Percentiles rank a stretch among this genome's conserved stretches.
Evolutionary conservation across 2,329 filamentous ascomycete genomes (phyloP).

Genomic region (Phialophora expanda): DNA sequence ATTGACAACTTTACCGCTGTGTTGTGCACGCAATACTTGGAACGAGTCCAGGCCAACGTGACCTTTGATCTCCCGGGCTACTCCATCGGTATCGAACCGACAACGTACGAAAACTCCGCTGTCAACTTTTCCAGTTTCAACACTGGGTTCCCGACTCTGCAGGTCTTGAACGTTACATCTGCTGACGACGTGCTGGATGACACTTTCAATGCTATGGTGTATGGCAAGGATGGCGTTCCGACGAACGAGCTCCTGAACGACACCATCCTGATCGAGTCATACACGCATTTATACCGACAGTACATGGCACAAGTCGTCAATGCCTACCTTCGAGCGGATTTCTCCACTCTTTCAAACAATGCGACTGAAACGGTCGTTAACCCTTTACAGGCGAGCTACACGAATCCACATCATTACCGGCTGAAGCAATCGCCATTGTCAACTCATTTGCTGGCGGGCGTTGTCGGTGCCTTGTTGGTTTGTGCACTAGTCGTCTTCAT

Average conservation of each 20-base stretch:
- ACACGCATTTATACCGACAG: conserved; percentile 32
- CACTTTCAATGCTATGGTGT: conserved; percentile 30
- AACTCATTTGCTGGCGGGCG: conserved; percentile 30
- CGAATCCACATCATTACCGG: conserved; percentile 23
- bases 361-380: conserved; percentile 27
- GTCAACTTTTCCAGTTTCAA: conserved; percentile 28
- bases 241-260: conserved; percentile 25
- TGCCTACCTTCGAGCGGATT: conserved; percentile 27
- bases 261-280: conserved; percentile 24
- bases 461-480: conserved; percentile 27
- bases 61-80: conserved; percentile 29
- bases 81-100: conserved; percentile 19
- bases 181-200: conserved; percentile 25
- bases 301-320: conserved; percentile 29
- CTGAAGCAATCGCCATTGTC: conserved; percentile 29
- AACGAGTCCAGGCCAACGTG: conserved; percentile 37
- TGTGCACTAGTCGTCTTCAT: conserved; percentile 31
- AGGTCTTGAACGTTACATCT: conserved; percentile 23
- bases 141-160: conserved; percentile 14
- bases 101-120: conserved; percentile 18
- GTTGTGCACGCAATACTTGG: conserved; percentile 34
- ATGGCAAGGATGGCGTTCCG: conserved; percentile 31
- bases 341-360: conserved; percentile 29
- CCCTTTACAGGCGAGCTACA: conserved; percentile 24
- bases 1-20: conserved; percentile 34